phyloP scores from a whole-genome alignment of 441 rosid species.

The Pelargonium myrrhifolium region DNA sequence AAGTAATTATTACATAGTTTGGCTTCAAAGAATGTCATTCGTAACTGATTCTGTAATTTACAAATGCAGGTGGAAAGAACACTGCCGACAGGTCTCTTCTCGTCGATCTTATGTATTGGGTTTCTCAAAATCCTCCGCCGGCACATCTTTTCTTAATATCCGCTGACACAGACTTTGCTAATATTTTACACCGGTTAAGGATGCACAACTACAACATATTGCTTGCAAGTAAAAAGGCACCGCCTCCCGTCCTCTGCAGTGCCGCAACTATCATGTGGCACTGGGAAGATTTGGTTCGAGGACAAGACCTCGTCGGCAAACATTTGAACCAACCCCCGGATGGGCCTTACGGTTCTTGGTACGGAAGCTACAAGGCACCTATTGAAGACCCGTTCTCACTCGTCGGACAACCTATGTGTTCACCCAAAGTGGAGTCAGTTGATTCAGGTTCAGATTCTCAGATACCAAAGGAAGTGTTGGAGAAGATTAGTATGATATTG shows the following conservation, averaged over 20 bases:
- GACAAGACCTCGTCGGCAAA: slow-evolving; percentile 40
- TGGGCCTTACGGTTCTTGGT: slow-evolving; percentile 87
- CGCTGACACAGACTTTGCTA: slow-evolving; percentile 60
- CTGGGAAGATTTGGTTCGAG: slow-evolving; percentile 53
- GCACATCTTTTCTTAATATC: slow-evolving; percentile 83
- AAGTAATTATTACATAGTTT: background rate
- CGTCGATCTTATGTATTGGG: slow-evolving; percentile 70
- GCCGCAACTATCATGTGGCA: slow-evolving; percentile 92
- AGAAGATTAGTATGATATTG: slow-evolving; percentile 44
- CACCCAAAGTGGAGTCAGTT: slow-evolving; percentile 21
- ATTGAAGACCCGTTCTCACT: slow-evolving; percentile 59
- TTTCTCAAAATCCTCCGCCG: slow-evolving; percentile 78
- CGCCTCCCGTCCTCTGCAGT: slow-evolving; percentile 51
- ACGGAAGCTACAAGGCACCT: slow-evolving; percentile 59
- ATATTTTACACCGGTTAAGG: slow-evolving; percentile 56
- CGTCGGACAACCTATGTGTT: slow-evolving; percentile 24
- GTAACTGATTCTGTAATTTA: background rate
- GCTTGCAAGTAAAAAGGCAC: slow-evolving; percentile 46
- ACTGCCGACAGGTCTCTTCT: slow-evolving; percentile 72
- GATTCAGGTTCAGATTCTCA: slow-evolving; percentile 29
- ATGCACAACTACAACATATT: slow-evolving; percentile 85
- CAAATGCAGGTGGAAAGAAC: slow-evolving; percentile 60
- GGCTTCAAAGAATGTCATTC: background rate
- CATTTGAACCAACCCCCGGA: slow-evolving; percentile 85
- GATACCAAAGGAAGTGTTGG: slow-evolving; percentile 41